Base-by-base conservation (phyloP, 1,284 basidiomycete species). In the Tilletiopsis washingtonensis region DNA sequence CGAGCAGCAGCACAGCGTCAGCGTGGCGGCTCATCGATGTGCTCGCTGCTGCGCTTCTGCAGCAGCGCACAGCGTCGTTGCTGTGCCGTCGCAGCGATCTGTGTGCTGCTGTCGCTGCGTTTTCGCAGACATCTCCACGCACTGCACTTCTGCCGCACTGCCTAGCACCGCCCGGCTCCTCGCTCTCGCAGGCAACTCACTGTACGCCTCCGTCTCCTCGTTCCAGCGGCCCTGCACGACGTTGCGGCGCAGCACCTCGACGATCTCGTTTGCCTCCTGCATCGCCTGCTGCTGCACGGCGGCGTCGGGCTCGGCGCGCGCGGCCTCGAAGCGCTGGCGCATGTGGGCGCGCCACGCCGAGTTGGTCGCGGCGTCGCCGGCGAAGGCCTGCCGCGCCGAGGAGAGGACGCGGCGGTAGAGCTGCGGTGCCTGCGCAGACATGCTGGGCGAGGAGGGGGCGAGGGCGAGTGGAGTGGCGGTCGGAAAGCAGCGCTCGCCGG, bases 171-270 rank as follows among this genome's bases (percentile, higher is more conserved):
- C 21, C 15, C 32, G 20, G 21, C 19, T 15, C 26, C 39, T 17
- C 5, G 34, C 39, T 11, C 11, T 2, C 9, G 15, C 38, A 39
- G 21, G 21, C 9, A 5, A 48, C 51, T 40, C 46, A 53, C 51
- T 21, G 27, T 49, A 54, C 3, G 59, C 56, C 15, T 58, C 43
- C 2, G 39, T 43, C 5, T 64, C 58, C 27, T 61, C 53, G 21
- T 57, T 51, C 47, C 51, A 61, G 23, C 60, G 60, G 41, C 67
- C 70, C 51, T 72, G 70, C 19, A 71, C 70, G 14, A 72, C 70
- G 44, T 72, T 72, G 49, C 55, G 59, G 24, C 61, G 54, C 12
- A 72, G 57, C 19, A 71, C 49, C 6, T 53, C 50, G 39, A 62
- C 54, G 23, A 71, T 57, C 47, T 72, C 69, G 24, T 67, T 54